Base-by-base conservation (phyloP, 2,329 filamentous ascomycete species). In the Colletotrichum echinochloae region DNA sequence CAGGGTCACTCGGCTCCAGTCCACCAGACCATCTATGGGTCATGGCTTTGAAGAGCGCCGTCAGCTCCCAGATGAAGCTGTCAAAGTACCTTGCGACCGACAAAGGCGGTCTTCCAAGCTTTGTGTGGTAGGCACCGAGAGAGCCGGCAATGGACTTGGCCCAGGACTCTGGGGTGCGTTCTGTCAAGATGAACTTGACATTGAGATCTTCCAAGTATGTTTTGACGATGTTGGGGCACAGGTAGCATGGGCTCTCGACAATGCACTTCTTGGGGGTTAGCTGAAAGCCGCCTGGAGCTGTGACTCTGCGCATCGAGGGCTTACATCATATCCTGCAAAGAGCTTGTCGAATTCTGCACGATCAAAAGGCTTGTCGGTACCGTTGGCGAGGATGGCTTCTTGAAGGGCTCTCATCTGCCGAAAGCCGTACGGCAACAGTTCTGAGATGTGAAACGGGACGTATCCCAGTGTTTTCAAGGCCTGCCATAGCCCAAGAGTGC, bases 271-370 rank as follows among this genome's bases (percentile, higher is more conserved):
- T 1, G 11, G 3, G 3, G 3, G 14, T 67, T n/a, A 66, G 39
- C 30, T 48, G 11, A 37, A n/a, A 23, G 20, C 41, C 1, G 30
- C 14, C 39, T 1, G 0, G 14, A 26, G 14, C 20, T 14, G 5
- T 14, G n/a, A 1, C 4, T 14, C 33, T n/a, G 20, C 39, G 41
- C 2, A 23, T 2, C 3, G 5, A 7, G 5, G 12, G 52, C 66
- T 52, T 23, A 70, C 81, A 65, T 82, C 80, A 54, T 81, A 81
- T 28, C 79, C 75, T 33, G 78, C 79, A 33, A 81, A 78, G 77
- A 80, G 81, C 72, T 82, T 82, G 69, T 83, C 81, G 54, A 81
- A 83, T 51, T 83, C 81, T 14, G 73, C 74, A 23, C 78, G 77
- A 48, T 74, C 76, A 62, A 81, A 81, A 7, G 75, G 78, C 30